Evolutionary conservation across 1,284 basidiomycete genomes (phyloP).

Genomic region (Chalciporus sp.): DNA sequence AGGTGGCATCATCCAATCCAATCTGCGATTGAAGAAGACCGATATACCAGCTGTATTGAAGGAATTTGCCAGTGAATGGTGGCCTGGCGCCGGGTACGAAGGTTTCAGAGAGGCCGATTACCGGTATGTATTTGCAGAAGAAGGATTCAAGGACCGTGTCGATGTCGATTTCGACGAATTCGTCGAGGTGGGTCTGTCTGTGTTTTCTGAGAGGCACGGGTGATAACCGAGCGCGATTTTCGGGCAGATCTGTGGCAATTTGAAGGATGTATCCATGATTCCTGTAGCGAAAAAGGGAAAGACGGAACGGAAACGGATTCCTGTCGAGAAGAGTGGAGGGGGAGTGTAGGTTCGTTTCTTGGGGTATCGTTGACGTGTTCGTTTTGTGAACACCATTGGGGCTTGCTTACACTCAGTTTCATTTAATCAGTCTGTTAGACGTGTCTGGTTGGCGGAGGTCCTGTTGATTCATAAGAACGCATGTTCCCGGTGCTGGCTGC

Average conservation of each 20-base stretch:
- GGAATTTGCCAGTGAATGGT: constrained; percentile 39
- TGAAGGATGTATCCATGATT: constrained; percentile 77
- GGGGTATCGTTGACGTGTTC: not conserved
- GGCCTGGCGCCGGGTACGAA: constrained; percentile 54
- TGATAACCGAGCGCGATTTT: constrained; percentile 5
- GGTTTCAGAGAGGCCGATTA: constrained; percentile 58
- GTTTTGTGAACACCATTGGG: not conserved
- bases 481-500: too few relatives aligned
- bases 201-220: not conserved
- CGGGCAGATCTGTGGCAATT: constrained; percentile 71
- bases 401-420: not conserved
- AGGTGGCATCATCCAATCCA: constrained; percentile 7
- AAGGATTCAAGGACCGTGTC: constrained; percentile 59
- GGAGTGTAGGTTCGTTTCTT: constrained; percentile 54
- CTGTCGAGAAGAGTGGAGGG: constrained; percentile 86
- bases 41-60: constrained; percentile 43
- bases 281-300: constrained; percentile 44
- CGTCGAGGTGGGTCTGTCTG: constrained; percentile 60
- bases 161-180: constrained; percentile 78
- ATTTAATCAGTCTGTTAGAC: not conserved
- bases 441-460: too few relatives aligned
- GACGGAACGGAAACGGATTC: constrained; percentile 61
- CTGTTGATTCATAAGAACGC: too few relatives aligned
- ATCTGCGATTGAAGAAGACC: constrained; percentile 28
- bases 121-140: constrained; percentile 75